These are phyloP conservation scores for Talaromyces thailandensis DNA, from an alignment of 495 filamentous ascomycete genomes.

Conservation along the genomic window DNA sequence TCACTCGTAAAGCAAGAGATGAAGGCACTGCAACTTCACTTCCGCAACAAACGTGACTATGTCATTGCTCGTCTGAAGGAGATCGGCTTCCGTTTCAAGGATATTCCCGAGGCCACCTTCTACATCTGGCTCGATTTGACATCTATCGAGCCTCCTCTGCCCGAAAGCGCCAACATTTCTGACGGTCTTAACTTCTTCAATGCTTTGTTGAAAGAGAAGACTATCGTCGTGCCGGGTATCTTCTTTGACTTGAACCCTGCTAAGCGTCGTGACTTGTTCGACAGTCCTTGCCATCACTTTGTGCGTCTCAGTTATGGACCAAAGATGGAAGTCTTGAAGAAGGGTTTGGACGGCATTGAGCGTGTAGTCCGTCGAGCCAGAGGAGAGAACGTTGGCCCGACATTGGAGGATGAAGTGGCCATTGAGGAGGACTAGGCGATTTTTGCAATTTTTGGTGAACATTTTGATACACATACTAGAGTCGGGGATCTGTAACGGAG, in stretches of 20 bases:
- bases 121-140: slow-evolving; percentile 77
- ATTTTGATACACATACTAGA: neutral
- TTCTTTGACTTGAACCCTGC: slow-evolving; percentile 78
- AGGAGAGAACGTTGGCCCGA: slow-evolving; percentile 16
- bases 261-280: slow-evolving; percentile 84
- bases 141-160: slow-evolving; percentile 30
- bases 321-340: slow-evolving; percentile 75
- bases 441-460: neutral
- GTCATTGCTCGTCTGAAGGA: slow-evolving; percentile 64
- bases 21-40: slow-evolving; percentile 79
- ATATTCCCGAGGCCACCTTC: slow-evolving; percentile 82
- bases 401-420: slow-evolving; percentile 34
- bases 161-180: slow-evolving; percentile 52
- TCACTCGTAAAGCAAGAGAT: slow-evolving; percentile 74
- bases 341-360: slow-evolving; percentile 85
- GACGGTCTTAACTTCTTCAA: slow-evolving; percentile 97
- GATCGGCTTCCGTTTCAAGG: slow-evolving; percentile 77
- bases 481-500: neutral
- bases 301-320: slow-evolving; percentile 88
- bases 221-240: slow-evolving; percentile 92
- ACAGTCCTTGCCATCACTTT: slow-evolving; percentile 92
- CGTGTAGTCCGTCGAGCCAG: slow-evolving; percentile 47
- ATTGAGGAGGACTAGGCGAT: slow-evolving; percentile 17
- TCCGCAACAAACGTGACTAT: slow-evolving; percentile 84
- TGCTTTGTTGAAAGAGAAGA: slow-evolving; percentile 81